These are phyloP conservation scores for Sclerotiophoma versabilis DNA, from an alignment of 2,329 filamentous ascomycete genomes.

Conservation along the genomic window DNA sequence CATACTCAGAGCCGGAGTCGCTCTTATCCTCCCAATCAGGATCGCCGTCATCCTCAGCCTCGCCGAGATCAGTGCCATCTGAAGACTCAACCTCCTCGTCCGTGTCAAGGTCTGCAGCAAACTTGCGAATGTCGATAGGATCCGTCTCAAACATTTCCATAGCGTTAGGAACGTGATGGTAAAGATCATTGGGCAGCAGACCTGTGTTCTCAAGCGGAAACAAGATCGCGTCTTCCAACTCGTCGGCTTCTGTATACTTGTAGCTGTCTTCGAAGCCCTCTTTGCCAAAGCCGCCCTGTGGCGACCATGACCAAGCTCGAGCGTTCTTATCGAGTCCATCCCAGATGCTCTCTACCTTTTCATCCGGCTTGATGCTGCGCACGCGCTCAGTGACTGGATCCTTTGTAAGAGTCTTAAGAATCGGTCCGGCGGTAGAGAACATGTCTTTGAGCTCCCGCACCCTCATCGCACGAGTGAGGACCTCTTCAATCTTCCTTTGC, in stretches of 20 bases:
- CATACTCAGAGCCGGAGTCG: constrained; percentile 17
- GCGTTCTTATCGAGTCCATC: constrained; percentile 37
- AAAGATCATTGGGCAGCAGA: constrained; percentile 28
- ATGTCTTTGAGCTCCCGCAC: constrained; percentile 38
- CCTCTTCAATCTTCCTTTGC: constrained; percentile 42
- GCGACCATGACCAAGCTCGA: constrained; percentile 14
- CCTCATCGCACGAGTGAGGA: constrained; percentile 50
- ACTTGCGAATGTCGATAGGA: constrained; percentile 23
- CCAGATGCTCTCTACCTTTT: constrained; percentile 44
- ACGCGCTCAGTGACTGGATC: constrained; percentile 45
- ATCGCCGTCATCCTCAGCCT: constrained; percentile 14
- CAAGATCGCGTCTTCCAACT: constrained; percentile 51
- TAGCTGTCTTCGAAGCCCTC: constrained; percentile 32
- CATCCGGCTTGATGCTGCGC: constrained; percentile 49
- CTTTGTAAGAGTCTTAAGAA: constrained; percentile 48
- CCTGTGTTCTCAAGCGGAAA: constrained; percentile 48
- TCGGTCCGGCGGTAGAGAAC: constrained; percentile 42
- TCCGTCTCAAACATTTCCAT: constrained; percentile 34
- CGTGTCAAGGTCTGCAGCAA: constrained; percentile 27
- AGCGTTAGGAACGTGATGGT: constrained; percentile 23
- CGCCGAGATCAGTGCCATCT: constrained; percentile 18
- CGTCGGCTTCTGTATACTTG: constrained; percentile 51
- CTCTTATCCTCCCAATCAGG: constrained; percentile 14
- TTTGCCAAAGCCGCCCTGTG: constrained; percentile 12
- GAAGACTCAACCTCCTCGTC: constrained; percentile 25